phyloP scores from a whole-genome alignment of 768 basidiomycete species.

The Chlorophyllum brunneum region DNA sequence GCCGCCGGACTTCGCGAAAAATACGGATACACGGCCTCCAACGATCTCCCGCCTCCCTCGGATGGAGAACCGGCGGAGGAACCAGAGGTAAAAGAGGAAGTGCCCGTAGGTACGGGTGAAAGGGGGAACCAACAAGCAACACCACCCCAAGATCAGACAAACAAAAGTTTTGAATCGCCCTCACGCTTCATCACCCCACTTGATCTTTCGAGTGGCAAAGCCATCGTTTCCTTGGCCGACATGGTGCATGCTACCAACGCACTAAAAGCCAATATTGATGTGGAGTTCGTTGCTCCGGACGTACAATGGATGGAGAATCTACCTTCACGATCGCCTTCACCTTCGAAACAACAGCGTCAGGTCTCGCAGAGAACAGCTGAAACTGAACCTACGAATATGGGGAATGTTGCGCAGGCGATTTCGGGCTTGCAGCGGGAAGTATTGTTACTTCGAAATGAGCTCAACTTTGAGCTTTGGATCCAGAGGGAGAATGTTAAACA shows the following conservation, averaged over 20 bases:
- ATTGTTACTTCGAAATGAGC: slow-evolving; percentile 69
- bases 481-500: slow-evolving; percentile 79
- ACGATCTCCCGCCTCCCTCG: not conserved
- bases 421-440: slow-evolving; percentile 73
- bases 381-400: slow-evolving; percentile 24
- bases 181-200: slow-evolving; percentile 29
- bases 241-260: slow-evolving; percentile 72
- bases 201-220: slow-evolving; percentile 33
- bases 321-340: slow-evolving; percentile 18
- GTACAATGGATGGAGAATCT: slow-evolving; percentile 45
- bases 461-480: slow-evolving; percentile 84
- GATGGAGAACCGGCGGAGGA: not conserved
- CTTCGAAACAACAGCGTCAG: not conserved
- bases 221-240: slow-evolving; percentile 62
- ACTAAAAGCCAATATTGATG: slow-evolving; percentile 65
- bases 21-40: slow-evolving; percentile 16
- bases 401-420: slow-evolving; percentile 61
- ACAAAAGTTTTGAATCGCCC: not conserved
- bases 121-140: not conserved
- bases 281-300: slow-evolving; percentile 53
- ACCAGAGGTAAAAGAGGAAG: slow-evolving; percentile 2
- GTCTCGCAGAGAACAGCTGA: not conserved
- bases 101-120: not conserved
- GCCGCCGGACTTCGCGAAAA: slow-evolving; percentile 44
- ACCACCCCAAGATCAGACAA: not conserved